phyloP scores from a whole-genome alignment of 257 asterid genomes.

The Solanum paucissectum region DNA sequence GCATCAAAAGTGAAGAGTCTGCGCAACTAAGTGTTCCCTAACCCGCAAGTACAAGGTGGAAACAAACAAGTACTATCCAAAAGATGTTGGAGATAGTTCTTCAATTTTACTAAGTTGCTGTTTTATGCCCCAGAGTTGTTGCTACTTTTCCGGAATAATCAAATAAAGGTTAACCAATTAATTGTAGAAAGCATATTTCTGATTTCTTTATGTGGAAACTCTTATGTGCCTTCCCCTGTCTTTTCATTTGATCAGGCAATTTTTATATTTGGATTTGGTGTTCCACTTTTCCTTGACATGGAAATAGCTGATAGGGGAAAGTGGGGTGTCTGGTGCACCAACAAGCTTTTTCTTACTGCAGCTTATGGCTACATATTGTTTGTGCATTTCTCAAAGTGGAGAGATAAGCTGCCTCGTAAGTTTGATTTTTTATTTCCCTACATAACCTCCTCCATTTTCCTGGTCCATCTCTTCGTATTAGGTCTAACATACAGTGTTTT shows the following conservation, averaged over 20 bases:
- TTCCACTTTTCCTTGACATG: slow-evolving; percentile 48
- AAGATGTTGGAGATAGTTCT: neutral
- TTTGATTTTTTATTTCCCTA: neutral
- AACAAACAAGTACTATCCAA: neutral
- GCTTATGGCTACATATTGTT: slow-evolving; percentile 71
- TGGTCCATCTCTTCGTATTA: neutral
- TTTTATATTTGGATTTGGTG: slow-evolving; percentile 64
- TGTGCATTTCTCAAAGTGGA: slow-evolving; percentile 93
- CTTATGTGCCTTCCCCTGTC: neutral
- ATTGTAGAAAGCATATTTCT: neutral
- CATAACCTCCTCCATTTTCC: neutral
- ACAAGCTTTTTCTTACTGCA: slow-evolving; percentile 46
- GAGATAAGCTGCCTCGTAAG: slow-evolving; percentile 90
- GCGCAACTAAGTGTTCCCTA: no score
- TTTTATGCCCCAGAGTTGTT: neutral
- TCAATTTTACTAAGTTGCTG: neutral
- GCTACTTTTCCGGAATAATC: neutral
- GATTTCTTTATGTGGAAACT: neutral
- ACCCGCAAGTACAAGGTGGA: neutral
- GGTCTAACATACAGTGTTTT: neutral
- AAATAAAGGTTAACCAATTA: neutral
- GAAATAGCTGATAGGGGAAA: slow-evolving; percentile 52
- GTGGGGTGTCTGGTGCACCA: slow-evolving; percentile 53
- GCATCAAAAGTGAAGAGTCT: no score
- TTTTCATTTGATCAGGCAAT: slow-evolving; percentile 38